These are phyloP conservation scores for Myriosclerotinia curreyana DNA, from an alignment of 2,329 filamentous ascomycete genomes.

Conservation along the genomic window DNA sequence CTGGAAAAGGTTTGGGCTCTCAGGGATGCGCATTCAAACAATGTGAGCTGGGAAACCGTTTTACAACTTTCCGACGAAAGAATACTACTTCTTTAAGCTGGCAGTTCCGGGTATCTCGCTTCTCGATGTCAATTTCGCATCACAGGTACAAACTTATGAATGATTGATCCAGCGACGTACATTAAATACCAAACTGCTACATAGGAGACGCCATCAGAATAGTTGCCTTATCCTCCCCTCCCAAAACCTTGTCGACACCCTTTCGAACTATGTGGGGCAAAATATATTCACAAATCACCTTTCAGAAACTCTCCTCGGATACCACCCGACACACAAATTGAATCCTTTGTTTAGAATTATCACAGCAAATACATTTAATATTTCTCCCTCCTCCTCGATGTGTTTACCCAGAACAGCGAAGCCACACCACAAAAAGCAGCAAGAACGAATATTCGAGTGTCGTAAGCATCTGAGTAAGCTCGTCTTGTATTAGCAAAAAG, in stretches of 20 bases:
- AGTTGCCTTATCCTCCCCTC: too few species aligned
- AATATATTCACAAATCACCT: not conserved
- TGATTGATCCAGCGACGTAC: too few species aligned
- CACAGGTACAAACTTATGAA: not conserved
- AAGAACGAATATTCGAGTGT: too few species aligned
- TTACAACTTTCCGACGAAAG: slow-evolving; percentile 7
- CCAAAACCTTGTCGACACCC: too few species aligned
- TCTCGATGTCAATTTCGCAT: not conserved
- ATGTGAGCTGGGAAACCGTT: slow-evolving; percentile 16
- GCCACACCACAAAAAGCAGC: too few species aligned
- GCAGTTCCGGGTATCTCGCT: not conserved
- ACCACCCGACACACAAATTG: not conserved
- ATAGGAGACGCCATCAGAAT: too few species aligned
- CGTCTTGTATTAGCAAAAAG: too few species aligned
- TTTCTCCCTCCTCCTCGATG: too few species aligned
- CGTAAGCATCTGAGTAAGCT: too few species aligned
- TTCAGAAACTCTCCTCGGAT: not conserved
- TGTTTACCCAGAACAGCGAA: too few species aligned
- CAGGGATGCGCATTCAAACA: slow-evolving; percentile 19
- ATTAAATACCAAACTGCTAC: too few species aligned
- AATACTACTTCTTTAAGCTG: slow-evolving; percentile 15
- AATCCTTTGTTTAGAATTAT: not conserved
- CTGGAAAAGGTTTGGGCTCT: slow-evolving; percentile 34
- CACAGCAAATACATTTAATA: not conserved
- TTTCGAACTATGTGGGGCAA: not conserved